Evolutionary conservation across 805 yeast genomes (phyloP), one percentile per base, ranked within the genome.

Genomic region (Lipomyces yamanashiensis): DNA sequence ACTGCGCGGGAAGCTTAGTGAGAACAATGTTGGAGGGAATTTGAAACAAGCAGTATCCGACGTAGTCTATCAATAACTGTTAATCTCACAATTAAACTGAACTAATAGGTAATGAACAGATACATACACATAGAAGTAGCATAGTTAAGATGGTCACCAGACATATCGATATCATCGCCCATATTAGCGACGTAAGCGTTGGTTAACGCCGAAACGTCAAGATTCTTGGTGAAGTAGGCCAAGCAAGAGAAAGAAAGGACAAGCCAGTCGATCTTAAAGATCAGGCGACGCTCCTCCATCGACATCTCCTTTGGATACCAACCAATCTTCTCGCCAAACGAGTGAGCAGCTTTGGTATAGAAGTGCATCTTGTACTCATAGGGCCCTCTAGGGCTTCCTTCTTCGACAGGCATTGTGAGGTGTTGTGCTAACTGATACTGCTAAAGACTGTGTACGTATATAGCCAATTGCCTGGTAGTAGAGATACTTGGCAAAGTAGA

Each of bases 171-270:
- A 57, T 80, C 87, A 64, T 48, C 84, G 61, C 80, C 74, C 84
- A 88, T 79, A 23, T 89, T 88, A n/a, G 87, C 81, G 52, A 85
- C 85, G 70, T 86, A 87, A 1, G 91, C 92, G 70, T 87, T 85
- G 63, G 81, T 81, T 57, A 84, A 76, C 71, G 87, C 88, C 48
- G 84, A 78, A 58, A 80, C 81, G 71, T 88, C 91, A 55, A 88
- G 76, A 62, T 85, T 84, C 73, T 87, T 87, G 60, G 87, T 83
- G 87, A 89, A 88, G 74, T 85, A 87, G 0, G 85, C 85, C 62
- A 85, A 74, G 73, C 85, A 82, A 0, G 88, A 79, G 68, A 84
- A 84, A 47, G 81, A 77, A 15, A 85, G 79, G 54, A 88, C 76
- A 41, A 85, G 72, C 33, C 84, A 67, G 70, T 87, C 91, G 44